These are phyloP conservation scores for Chloromonas sp. DNA, from an alignment of 163 green algal species.

Conservation along the genomic window DNA sequence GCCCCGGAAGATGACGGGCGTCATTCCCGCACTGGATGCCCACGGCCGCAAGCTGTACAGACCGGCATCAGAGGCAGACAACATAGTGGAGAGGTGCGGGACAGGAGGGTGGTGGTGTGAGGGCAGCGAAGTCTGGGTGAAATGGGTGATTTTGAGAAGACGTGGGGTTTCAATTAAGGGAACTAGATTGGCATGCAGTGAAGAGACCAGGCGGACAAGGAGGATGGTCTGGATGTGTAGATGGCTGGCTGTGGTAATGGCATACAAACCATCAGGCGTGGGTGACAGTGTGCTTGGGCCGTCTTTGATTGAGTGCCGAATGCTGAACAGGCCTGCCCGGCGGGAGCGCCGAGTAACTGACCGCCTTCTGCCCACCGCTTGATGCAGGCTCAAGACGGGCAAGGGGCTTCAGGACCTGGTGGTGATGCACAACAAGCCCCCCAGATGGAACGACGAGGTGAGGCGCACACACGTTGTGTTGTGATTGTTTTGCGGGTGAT, in stretches of 20 bases:
- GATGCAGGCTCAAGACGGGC: background rate
- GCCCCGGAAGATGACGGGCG: constrained; percentile 82
- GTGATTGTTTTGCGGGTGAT: too few relatives aligned
- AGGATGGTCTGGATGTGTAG: too few relatives aligned
- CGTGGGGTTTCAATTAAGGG: too few relatives aligned
- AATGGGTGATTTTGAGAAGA: too few relatives aligned
- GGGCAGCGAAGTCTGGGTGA: too few relatives aligned
- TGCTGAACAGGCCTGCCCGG: too few relatives aligned
- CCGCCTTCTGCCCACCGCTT: too few relatives aligned
- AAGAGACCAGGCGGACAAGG: too few relatives aligned
- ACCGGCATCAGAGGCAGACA: background rate
- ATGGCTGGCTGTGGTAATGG: background rate
- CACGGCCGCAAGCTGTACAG: background rate
- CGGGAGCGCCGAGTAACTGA: too few relatives aligned
- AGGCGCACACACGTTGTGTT: background rate
- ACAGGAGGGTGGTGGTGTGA: background rate
- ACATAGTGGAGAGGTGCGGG: background rate
- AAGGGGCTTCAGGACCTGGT: constrained; percentile 38
- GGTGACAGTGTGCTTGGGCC: background rate
- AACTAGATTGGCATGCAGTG: too few relatives aligned
- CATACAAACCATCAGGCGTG: background rate
- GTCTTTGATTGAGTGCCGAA: too few relatives aligned
- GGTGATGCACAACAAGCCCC: constrained; percentile 75
- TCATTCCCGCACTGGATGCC: constrained; percentile 59
- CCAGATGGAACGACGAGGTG: constrained; percentile 76